phyloP scores from a whole-genome alignment of 2,329 filamentous ascomycete genomes.

The Aureobasidium vineae region DNA sequence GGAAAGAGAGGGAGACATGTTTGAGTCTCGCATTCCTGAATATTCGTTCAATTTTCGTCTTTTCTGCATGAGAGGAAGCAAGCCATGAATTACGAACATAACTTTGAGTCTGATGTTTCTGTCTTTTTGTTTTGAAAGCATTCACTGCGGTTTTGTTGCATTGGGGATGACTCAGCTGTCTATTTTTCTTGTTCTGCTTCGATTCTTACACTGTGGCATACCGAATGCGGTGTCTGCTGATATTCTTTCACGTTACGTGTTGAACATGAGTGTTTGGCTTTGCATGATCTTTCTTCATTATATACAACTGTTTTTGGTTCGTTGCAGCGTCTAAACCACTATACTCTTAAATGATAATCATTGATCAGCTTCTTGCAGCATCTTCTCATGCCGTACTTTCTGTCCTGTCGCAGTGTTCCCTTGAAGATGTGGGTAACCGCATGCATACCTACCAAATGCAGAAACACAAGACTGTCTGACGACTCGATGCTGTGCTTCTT shows the following conservation, averaged over 20 bases:
- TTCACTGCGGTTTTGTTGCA: background rate
- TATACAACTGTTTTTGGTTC: background rate
- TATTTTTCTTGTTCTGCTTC: too few species aligned
- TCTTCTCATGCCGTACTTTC: background rate
- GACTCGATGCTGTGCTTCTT: background rate
- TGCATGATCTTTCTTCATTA: background rate
- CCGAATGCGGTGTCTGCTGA: background rate
- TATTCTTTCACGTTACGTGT: background rate
- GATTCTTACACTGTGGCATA: background rate
- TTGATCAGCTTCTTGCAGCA: background rate
- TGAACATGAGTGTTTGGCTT: background rate
- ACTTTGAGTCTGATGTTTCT: background rate
- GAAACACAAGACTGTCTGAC: background rate
- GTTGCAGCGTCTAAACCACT: background rate
- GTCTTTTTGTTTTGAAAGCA: background rate
- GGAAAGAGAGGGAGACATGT: slow-evolving; percentile 40
- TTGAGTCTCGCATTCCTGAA: slow-evolving; percentile 27
- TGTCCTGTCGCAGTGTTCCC: background rate
- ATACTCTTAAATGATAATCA: background rate
- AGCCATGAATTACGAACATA: slow-evolving; percentile 22
- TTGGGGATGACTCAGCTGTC: background rate
- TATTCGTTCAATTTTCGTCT: background rate
- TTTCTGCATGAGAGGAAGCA: background rate
- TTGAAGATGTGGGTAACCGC: background rate
- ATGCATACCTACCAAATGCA: background rate